Base-by-base conservation (phyloP, 2,329 filamentous ascomycete genomes). In the Dactylellina haptotyla region DNA sequence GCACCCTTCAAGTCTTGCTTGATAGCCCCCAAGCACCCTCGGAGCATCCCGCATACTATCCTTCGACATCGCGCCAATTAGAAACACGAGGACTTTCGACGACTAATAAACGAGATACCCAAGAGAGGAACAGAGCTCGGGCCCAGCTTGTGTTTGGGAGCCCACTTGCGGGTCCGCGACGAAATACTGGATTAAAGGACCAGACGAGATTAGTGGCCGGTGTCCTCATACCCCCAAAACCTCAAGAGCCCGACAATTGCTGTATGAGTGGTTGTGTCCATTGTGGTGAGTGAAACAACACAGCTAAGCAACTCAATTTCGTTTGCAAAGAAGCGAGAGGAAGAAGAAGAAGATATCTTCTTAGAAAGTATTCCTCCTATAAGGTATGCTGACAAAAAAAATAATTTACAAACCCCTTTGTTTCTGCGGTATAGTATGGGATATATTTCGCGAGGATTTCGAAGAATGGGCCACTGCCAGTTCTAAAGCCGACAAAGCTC, bases 231-330 rank as follows among this genome's bases (percentile, higher is more conserved):
- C 95, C 95, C 1, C 93, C 93, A 0, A 87, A 87, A 51, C 95
- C 95, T 0, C 85, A 88, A 51, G 94, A 99, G 81, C 95, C 95
- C 2, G 95, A 98, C 79, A 97, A 99, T 80, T 99, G 95, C 85
- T 99, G 95, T 82, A 99, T 99, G 95, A 95, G 91, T 79, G 95
- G 95, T 2, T 99, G 95, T 80, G 94, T 97, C 53, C 93, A 98
- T 80, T 99, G 95, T 81, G 95, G 98, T 1, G 98, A 93, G 93
- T 93, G 97, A 78, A 9, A 23, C 18, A 18, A 12, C 25, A 10
- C n/a, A n/a, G n/a, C n/a, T n/a, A n/a, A n/a, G n/a, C n/a, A n/a
- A n/a, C n/a, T n/a, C n/a, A n/a, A n/a, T n/a, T n/a, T n/a, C n/a
- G n/a, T n/a, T n/a, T n/a, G n/a, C n/a, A n/a, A n/a, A n/a, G n/a